Evolutionary conservation across 73 alveolate species (phyloP).

Genomic region (Diophrys appendiculata): DNA sequence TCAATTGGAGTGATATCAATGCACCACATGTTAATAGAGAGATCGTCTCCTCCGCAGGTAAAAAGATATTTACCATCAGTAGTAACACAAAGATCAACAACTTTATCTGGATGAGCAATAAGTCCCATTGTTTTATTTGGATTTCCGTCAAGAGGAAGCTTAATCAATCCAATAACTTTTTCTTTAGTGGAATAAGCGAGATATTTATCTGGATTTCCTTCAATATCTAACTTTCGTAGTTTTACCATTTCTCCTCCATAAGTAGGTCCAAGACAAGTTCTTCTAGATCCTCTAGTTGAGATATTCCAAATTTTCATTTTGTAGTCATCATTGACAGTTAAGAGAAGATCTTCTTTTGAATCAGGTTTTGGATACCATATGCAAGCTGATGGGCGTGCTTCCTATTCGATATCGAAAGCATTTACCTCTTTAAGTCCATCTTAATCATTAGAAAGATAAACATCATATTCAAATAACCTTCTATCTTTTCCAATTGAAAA

Average conservation of each 20-base stretch:
- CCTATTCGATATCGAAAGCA: constrained; percentile 72
- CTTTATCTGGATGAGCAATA: constrained; percentile 96
- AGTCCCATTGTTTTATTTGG: constrained; percentile 98
- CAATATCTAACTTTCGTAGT: constrained; percentile 77
- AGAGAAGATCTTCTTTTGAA: constrained; percentile 88
- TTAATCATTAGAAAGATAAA: constrained; percentile 56
- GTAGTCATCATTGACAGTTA: constrained; percentile 92
- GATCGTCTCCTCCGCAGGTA: constrained; percentile 97
- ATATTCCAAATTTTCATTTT: constrained; percentile 92
- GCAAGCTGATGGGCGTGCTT: constrained; percentile 83
- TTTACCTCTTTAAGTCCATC: constrained; percentile 45
- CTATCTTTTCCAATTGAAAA: constrained; percentile 87
- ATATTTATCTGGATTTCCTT: constrained; percentile 79
- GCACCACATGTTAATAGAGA: constrained; percentile 94
- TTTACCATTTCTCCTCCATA: constrained; percentile 95
- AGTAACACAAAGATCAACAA: constrained; percentile 89
- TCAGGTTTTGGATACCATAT: constrained; percentile 95
- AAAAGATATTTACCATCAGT: constrained; percentile 90
- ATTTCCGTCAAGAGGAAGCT: constrained; percentile 97
- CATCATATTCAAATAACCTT: constrained; percentile 76
- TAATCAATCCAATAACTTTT: constrained; percentile 95
- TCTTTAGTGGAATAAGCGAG: constrained; percentile 89
- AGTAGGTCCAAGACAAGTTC: constrained; percentile 97
- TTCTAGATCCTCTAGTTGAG: constrained; percentile 74
- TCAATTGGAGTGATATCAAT: constrained; percentile 94